A percentile compares a stretch with the other conserved stretches of the same genome.
Conservation (phyloP, 371 early-diverging fungal genomes). For the Mucor racemosus region DNA sequence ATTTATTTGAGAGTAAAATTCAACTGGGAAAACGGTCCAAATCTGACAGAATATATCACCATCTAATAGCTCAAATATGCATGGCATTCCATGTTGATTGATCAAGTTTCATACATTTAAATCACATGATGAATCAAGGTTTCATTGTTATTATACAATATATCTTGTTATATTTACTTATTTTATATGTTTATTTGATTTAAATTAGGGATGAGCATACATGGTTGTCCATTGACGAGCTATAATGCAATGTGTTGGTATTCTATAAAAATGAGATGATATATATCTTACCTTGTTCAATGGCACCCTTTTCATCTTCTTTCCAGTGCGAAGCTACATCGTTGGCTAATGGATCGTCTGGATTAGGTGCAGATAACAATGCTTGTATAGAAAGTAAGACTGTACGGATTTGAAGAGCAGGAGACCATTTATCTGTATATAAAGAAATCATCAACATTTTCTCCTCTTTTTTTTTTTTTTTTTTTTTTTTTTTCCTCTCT, state of each 20-base stretch:
- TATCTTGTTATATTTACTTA: neutral
- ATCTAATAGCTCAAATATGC: neutral
- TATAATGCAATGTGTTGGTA: neutral
- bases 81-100: neutral
- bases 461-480: neutral
- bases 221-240: slow-evolving; percentile 38
- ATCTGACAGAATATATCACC: slow-evolving; percentile 3
- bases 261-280: no score
- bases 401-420: slow-evolving; percentile 97
- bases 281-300: slow-evolving; percentile 75
- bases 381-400: slow-evolving; percentile 98
- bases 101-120: neutral
- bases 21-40: neutral
- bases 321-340: slow-evolving; percentile 99
- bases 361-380: slow-evolving; percentile 98
- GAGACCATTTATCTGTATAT: slow-evolving; percentile 96
- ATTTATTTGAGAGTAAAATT: neutral
- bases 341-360: slow-evolving; percentile 97
- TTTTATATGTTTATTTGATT: neutral
- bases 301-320: slow-evolving; percentile 91
- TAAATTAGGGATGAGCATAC: slow-evolving; percentile 30
- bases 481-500: neutral
- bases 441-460: neutral
- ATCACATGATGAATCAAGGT: neutral
- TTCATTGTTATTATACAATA: no score